A percentile compares a stretch with the other conserved stretches of the same genome.
phyloP scores from a whole-genome alignment of 2,329 filamentous ascomycete species.

The Lasiodiplodia gonubiensis region DNA sequence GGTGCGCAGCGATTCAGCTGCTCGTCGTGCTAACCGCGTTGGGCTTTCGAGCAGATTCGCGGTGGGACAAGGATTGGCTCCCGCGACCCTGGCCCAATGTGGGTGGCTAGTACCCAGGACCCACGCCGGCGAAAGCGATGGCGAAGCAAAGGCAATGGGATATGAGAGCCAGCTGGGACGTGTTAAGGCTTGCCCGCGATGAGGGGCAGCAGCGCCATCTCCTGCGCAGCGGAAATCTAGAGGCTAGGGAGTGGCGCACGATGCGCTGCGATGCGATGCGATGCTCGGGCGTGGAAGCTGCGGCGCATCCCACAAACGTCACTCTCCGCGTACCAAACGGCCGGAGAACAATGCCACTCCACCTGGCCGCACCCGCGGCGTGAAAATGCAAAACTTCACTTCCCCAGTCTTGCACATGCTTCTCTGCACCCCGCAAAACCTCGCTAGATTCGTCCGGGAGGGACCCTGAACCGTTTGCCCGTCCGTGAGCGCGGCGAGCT shows the following conservation, averaged over 20 bases:
- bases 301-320: slow-evolving; percentile 24
- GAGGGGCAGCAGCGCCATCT: not conserved
- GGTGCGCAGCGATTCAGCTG: slow-evolving; percentile 4
- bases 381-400: slow-evolving; percentile 6
- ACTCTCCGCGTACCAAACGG: slow-evolving; percentile 12
- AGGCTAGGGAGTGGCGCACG: not conserved
- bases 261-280: slow-evolving; percentile 19
- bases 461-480: slow-evolving; percentile 4
- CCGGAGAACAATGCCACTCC: slow-evolving; percentile 19
- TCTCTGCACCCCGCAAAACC: not conserved
- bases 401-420: not conserved
- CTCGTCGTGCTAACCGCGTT: slow-evolving; percentile 1
- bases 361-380: slow-evolving; percentile 9
- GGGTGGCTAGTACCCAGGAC: not conserved
- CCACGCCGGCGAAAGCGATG: not conserved
- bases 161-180: not conserved
- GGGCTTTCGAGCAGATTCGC: slow-evolving; percentile 11
- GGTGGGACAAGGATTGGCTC: slow-evolving; percentile 9
- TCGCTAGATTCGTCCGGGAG: not conserved
- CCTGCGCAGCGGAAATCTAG: not conserved
- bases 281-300: slow-evolving; percentile 7
- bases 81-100: not conserved
- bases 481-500: slow-evolving; percentile 12
- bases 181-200: not conserved
- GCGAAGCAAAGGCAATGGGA: not conserved